A percentile compares a stretch with the other conserved stretches of the same genome.
phyloP scores from a whole-genome alignment of 306 rosid genomes.

The Potentilla sterilis region DNA sequence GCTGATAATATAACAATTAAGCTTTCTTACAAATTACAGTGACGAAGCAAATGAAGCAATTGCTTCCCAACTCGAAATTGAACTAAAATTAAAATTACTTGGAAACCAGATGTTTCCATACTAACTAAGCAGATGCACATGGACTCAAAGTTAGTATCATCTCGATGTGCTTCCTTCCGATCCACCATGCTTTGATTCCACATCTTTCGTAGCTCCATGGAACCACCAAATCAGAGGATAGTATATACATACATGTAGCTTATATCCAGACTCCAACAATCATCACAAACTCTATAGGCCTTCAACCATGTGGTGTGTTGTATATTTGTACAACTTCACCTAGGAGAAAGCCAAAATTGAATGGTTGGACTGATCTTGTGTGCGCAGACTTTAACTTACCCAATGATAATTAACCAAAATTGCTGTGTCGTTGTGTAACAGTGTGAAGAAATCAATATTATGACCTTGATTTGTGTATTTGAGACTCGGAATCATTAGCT shows the following conservation, averaged over 20 bases:
- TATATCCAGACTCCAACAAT: conserved; percentile 23
- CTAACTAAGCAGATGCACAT: conserved; percentile 49
- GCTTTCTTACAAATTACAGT: conserved; percentile 27
- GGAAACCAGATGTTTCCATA: conserved; percentile 62
- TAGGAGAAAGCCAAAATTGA: conserved; percentile 45
- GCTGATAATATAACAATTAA: background rate
- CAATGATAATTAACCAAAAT: conserved; percentile 18
- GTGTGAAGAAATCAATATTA: conserved; percentile 18
- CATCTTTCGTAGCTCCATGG: conserved; percentile 32
- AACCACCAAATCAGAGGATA: conserved; percentile 31
- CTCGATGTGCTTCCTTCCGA: conserved; percentile 55
- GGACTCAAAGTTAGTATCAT: conserved; percentile 52
- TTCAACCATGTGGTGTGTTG: conserved; percentile 73
- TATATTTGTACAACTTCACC: conserved; percentile 91
- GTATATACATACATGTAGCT: conserved; percentile 40
- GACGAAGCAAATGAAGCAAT: conserved; percentile 31
- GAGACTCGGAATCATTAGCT: conserved; percentile 49
- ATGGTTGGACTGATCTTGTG: conserved; percentile 43
- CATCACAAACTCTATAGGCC: conserved; percentile 37
- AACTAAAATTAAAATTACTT: conserved; percentile 25
- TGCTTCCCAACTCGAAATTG: conserved; percentile 22
- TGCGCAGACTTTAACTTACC: conserved; percentile 28
- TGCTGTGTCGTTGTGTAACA: conserved; percentile 20
- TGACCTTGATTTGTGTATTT: conserved; percentile 23
- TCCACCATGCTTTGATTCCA: conserved; percentile 21